A percentile compares a stretch with the other conserved stretches of the same genome.
These are phyloP conservation scores for Epichloe aotearoae DNA, from an alignment of 2,329 filamentous ascomycete genomes.

Conservation along the genomic window DNA sequence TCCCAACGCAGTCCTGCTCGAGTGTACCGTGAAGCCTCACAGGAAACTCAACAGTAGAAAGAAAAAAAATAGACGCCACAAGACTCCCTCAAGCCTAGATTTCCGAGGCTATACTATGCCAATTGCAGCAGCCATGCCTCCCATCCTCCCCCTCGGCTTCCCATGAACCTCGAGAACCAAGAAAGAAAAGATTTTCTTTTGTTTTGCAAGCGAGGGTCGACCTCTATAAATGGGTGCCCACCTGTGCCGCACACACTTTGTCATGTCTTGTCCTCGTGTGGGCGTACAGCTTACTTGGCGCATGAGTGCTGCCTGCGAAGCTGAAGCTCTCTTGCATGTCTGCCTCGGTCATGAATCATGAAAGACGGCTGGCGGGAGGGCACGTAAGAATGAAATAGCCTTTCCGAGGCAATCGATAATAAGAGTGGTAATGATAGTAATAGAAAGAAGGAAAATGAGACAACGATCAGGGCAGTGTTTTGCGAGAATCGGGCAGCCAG, in stretches of 20 bases:
- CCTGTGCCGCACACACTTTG: background rate
- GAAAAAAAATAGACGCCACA: background rate
- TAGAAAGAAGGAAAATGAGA: background rate
- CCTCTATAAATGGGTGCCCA: background rate
- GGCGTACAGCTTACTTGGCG: background rate
- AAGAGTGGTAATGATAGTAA: background rate
- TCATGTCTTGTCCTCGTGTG: background rate
- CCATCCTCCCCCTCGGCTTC: background rate
- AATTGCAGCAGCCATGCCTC: background rate
- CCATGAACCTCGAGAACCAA: background rate
- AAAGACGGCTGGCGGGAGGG: background rate
- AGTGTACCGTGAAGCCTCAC: background rate
- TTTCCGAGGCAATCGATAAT: background rate
- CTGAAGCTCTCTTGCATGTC: background rate
- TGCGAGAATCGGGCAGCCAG: conserved; percentile 1
- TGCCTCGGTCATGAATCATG: background rate
- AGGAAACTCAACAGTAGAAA: background rate
- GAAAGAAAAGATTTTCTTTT: background rate
- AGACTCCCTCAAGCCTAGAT: background rate
- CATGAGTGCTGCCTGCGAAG: background rate
- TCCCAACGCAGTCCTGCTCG: background rate
- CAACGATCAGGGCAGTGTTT: background rate
- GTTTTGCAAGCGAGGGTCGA: background rate
- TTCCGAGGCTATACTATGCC: background rate
- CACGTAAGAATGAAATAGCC: background rate